Base-by-base conservation (phyloP, 2,329 filamentous ascomycete genomes). In the Akanthomyces uredinophilus region DNA sequence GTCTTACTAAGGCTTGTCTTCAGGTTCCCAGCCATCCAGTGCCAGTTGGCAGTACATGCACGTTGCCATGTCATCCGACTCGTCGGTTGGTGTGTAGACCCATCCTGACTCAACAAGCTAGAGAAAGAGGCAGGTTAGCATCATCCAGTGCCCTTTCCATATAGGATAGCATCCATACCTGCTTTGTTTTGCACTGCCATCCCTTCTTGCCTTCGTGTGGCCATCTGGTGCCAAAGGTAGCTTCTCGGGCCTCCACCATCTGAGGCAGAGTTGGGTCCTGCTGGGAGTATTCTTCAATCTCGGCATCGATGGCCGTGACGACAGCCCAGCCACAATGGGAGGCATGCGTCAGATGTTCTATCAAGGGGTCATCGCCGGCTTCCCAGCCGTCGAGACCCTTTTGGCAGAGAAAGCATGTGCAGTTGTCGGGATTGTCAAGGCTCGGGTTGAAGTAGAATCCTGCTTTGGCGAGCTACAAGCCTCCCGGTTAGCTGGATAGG, bases 351-450 rank as follows among this genome's bases (percentile, higher is more conserved):
- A 96, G 73, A 74, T 99, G 95, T 72, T 99, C 95, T 55, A 83
- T 81, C 5, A 96, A 79, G 0, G 95, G 91, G 64, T 92, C 85
- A 71, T 99, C 95, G 24, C 87, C 86, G 44, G 88, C 82, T 70
- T 98, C 94, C 95, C 95, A 99, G 64, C 92, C 93, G 72, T 96
- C 92, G 14, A 99, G 82, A 61, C 88, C 86, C 72, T 91, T 90
- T 65, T 86, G 80, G 77, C 95, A 99, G 43, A 92, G 81, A 74
- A 96, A 98, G 74, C 95, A 99, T 67, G 86, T 84, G 53, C 91
- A 91, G 74, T 98, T 98, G 74, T 99, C 95, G 43, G 88, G 88
- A 70, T 87, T 90, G 52, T 85, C 83, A 57, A 85, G 81, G 16
- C 84, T 86, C 2, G 95, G 94, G 64, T 87, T 85, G 77, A 91